Conservation (phyloP, 495 filamentous ascomycete species). For the Echria macrotheca region DNA sequence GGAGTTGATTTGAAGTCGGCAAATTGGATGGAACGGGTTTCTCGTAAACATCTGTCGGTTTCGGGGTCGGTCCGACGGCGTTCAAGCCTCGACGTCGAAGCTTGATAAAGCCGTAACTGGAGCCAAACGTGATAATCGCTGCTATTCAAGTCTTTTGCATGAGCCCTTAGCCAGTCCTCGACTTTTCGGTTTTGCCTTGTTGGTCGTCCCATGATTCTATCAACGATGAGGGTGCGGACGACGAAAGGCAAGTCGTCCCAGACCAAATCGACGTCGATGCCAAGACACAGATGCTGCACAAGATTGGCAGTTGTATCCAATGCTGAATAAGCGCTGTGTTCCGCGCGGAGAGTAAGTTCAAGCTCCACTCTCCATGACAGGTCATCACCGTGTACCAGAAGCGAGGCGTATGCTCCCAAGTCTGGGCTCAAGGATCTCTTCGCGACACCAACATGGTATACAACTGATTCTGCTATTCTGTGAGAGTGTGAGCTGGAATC, state of each 20-base stretch:
- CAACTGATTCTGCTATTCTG: too few relatives aligned
- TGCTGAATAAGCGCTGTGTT: too few relatives aligned
- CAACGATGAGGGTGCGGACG: constrained; percentile 14
- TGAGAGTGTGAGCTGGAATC: too few relatives aligned
- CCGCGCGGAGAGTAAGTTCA: too few relatives aligned
- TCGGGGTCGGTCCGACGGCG: not conserved
- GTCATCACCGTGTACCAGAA: too few relatives aligned
- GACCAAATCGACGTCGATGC: constrained; percentile 12
- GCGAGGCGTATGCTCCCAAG: not conserved
- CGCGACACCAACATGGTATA: too few relatives aligned
- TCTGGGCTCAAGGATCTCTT: too few relatives aligned
- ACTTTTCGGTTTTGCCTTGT: not conserved
- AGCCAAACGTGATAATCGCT: constrained; percentile 19
- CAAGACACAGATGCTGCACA: constrained; percentile 18
- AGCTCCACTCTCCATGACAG: too few relatives aligned
- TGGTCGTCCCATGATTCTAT: constrained; percentile 2
- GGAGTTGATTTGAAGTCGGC: not conserved
- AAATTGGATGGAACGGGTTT: not conserved
- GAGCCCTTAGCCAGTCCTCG: not conserved
- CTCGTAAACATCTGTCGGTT: too few relatives aligned
- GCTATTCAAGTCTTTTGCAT: not conserved
- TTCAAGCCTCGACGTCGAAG: constrained; percentile 1
- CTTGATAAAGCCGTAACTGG: constrained; percentile 3
- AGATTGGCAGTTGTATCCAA: constrained; percentile 10
- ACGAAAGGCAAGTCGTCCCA: constrained; percentile 12